phyloP scores from a whole-genome alignment of 352 stramenopile genomes.

The Phytophthora pini region DNA sequence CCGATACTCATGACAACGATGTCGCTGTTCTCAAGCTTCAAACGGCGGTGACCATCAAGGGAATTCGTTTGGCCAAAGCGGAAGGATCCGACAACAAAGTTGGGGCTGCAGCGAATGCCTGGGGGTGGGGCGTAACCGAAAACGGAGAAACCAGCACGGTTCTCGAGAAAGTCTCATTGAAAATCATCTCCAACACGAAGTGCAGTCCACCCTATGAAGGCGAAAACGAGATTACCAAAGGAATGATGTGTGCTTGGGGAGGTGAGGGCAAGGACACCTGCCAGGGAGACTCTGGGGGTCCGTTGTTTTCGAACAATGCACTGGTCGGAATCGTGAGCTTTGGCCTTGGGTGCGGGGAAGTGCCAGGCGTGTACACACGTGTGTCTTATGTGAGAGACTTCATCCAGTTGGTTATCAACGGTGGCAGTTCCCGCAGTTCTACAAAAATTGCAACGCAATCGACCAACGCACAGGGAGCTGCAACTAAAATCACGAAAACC shows the following conservation, averaged over 20 bases:
- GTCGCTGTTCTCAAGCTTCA: slow-evolving; percentile 56
- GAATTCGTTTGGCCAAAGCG: slow-evolving; percentile 29
- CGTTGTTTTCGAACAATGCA: background rate
- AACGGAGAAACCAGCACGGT: slow-evolving; percentile 16
- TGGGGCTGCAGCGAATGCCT: slow-evolving; percentile 44
- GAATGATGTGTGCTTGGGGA: background rate
- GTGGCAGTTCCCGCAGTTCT: too few species aligned
- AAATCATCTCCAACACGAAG: slow-evolving; percentile 48
- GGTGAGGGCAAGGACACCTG: background rate
- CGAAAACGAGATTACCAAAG: background rate
- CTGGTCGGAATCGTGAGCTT: background rate
- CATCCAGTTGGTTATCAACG: too few species aligned
- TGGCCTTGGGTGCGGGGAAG: too few species aligned
- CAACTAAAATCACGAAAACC: too few species aligned
- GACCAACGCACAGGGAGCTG: too few species aligned
- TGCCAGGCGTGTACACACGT: too few species aligned
- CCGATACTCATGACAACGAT: too few species aligned
- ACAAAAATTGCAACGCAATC: too few species aligned
- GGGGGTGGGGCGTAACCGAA: slow-evolving; percentile 52
- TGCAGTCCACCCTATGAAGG: slow-evolving; percentile 33
- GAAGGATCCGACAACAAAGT: slow-evolving; percentile 50
- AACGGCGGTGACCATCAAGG: slow-evolving; percentile 27
- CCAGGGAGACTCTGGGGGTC: background rate
- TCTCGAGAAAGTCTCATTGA: slow-evolving; percentile 49
- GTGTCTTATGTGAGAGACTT: too few species aligned